Evolutionary conservation across 306 rosid genomes (phyloP), one percentile per base, ranked within the genome.

Genomic region (Quercus variabilis): DNA sequence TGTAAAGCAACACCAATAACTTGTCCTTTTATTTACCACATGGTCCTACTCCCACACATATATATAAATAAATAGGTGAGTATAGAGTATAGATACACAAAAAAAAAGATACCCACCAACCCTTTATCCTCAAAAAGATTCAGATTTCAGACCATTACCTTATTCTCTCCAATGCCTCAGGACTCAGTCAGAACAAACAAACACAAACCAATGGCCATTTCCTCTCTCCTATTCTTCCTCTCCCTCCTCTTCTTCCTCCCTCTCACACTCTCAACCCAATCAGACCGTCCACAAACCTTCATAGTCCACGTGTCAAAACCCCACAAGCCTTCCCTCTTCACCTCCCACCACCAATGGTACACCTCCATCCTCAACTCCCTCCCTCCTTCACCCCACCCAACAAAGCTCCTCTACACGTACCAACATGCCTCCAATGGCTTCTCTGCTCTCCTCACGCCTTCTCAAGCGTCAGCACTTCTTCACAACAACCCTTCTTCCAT

Each of bases 231-330:
- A 5, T 17, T 21, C 19, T 38, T 59, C 68, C 18, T 69, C 68
- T 49, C 49, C 62, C 55, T 63, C 68, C 55, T 63, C 62, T 0
- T 73, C 58, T 23, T 74, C 8, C 1, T 70, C 38, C 71, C 81
- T 31, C n/a, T 55, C 3, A 9, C 81, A 2, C 38, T 78, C 58
- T 81, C 88, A 3, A 18, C 70, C 6, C 78, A 80, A 60, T 81
- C 83, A 0, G 89, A 88, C 25, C 57, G 15, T 59, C 92, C 89
- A 2, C 85, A 71, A 38, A 91, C 90, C 69, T 92, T 81, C 85
- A 91, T 95, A 77, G 75, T 95, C 87, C 96, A 95, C 87, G 92
- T 92, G 75, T 76, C 98, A 0, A 78, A 78, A 81, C 83, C 91
- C 6, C 59, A 88, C 2, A 90, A 85, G 78, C 95, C 95, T 0